A percentile compares a stretch with the other conserved stretches of the same genome.
Conservation (phyloP, 495 filamentous ascomycete genomes). For the Lasiosphaeria ovina region DNA sequence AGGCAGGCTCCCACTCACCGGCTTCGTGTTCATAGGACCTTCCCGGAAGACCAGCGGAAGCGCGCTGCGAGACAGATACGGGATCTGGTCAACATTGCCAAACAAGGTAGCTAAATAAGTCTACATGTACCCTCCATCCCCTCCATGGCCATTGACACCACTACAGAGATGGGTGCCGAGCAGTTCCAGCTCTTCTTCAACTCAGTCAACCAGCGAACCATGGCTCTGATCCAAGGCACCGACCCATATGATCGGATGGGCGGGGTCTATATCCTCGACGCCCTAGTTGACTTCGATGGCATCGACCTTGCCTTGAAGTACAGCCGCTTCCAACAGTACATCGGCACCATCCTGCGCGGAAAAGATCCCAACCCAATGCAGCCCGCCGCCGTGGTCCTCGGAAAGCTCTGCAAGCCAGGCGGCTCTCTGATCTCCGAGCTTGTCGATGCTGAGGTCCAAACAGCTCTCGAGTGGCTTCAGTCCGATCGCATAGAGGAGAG, state of each 20-base stretch:
- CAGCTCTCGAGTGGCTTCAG: conserved; percentile 92
- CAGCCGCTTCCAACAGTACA: conserved; percentile 83
- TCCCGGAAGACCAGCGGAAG: conserved; percentile 39
- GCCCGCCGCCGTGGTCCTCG: conserved; percentile 80
- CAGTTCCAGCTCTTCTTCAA: conserved; percentile 79
- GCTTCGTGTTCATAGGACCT: conserved; percentile 11
- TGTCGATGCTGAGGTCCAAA: conserved; percentile 94
- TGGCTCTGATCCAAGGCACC: conserved; percentile 72
- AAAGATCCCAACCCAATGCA: conserved; percentile 86
- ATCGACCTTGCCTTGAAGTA: conserved; percentile 94
- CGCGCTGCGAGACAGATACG: conserved; percentile 42
- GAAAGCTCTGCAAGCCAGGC: conserved; percentile 84
- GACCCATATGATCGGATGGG: conserved; percentile 86
- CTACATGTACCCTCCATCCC: not conserved
- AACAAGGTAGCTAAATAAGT: conserved; percentile 32
- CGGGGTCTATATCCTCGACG: conserved; percentile 86
- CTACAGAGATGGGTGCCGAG: conserved; percentile 70
- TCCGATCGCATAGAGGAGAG: conserved; percentile 90
- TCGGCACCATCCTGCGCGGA: conserved; percentile 82
- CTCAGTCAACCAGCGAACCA: conserved; percentile 71
- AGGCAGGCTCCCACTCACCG: too few species aligned
- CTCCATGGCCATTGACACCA: conserved; percentile 1
- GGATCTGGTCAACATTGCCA: conserved; percentile 38
- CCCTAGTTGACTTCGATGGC: conserved; percentile 91
- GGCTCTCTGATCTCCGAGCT: conserved; percentile 93